A percentile compares a stretch with the other conserved stretches of the same genome.
Conservation (phyloP, 768 basidiomycete genomes). For the Hebeloma cylindrosporum region DNA sequence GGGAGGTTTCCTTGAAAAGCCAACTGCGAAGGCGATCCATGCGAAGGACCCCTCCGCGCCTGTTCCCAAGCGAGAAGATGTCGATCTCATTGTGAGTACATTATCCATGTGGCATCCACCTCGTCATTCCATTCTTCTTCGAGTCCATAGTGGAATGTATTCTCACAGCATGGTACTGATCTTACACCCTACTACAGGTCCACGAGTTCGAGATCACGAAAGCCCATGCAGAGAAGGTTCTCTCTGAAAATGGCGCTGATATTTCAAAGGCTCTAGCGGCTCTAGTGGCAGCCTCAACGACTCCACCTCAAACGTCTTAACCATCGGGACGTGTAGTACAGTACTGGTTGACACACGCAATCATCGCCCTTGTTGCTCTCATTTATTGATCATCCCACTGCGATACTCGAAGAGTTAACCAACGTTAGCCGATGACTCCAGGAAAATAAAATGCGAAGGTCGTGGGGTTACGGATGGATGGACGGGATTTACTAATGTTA, state of each 20-base stretch:
- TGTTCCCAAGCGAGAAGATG: conserved; percentile 55
- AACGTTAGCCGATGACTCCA: too few relatives aligned
- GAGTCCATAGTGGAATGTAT: not conserved
- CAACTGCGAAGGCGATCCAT: conserved; percentile 40
- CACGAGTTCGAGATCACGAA: conserved; percentile 65
- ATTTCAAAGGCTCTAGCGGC: conserved; percentile 49
- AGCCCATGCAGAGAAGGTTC: conserved; percentile 56
- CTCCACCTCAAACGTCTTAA: too few relatives aligned
- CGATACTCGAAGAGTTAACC: too few relatives aligned
- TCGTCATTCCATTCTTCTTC: not conserved
- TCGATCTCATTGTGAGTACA: conserved; percentile 59
- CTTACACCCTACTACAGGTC: conserved; percentile 38
- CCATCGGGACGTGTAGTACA: too few relatives aligned
- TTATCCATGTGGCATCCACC: not conserved
- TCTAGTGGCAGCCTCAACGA: conserved; percentile 32
- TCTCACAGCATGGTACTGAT: not conserved
- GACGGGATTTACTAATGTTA: too few relatives aligned
- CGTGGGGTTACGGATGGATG: too few relatives aligned
- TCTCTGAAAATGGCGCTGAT: conserved; percentile 54
- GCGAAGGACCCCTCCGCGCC: conserved; percentile 39
- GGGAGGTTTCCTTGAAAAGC: conserved; percentile 58
- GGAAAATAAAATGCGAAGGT: too few relatives aligned
- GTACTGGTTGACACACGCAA: too few relatives aligned
- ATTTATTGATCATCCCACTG: too few relatives aligned
- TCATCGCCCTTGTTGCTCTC: too few relatives aligned